These are phyloP conservation scores for Morella rubra DNA, from an alignment of 306 rosid species.

Conservation along the genomic window DNA sequence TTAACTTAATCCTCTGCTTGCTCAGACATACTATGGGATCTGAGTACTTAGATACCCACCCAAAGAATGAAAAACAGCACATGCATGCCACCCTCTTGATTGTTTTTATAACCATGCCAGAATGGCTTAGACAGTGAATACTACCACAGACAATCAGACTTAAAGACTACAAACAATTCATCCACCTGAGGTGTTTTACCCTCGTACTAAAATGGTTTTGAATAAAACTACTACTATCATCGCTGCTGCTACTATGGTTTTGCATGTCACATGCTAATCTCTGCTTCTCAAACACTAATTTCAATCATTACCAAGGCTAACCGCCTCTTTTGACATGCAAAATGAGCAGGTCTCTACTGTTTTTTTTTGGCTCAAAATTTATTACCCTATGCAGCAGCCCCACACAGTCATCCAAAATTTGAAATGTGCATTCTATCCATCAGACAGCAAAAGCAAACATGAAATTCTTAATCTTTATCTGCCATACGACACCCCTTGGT, in stretches of 20 bases:
- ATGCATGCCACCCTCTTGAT: neutral
- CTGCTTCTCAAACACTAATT: neutral
- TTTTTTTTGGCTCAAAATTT: too few relatives aligned
- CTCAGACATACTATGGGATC: neutral
- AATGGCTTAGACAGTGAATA: neutral
- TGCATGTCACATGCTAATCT: neutral
- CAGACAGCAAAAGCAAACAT: neutral
- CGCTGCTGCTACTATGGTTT: neutral
- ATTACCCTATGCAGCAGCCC: neutral
- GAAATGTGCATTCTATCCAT: too few relatives aligned
- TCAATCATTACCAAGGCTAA: neutral
- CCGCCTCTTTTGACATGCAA: neutral
- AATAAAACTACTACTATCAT: neutral
- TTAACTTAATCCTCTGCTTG: neutral
- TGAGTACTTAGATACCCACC: neutral
- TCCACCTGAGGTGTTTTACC: neutral
- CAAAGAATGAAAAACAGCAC: neutral
- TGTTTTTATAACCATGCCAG: neutral
- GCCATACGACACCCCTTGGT: neutral
- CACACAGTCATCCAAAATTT: too few relatives aligned
- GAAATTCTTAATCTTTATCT: neutral
- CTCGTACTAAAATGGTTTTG: neutral
- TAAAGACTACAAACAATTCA: neutral
- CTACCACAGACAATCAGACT: neutral
- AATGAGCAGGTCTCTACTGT: neutral